Evolutionary conservation across 768 basidiomycete species (phyloP).

Genomic region (Symmetrospora coprosmae): DNA sequence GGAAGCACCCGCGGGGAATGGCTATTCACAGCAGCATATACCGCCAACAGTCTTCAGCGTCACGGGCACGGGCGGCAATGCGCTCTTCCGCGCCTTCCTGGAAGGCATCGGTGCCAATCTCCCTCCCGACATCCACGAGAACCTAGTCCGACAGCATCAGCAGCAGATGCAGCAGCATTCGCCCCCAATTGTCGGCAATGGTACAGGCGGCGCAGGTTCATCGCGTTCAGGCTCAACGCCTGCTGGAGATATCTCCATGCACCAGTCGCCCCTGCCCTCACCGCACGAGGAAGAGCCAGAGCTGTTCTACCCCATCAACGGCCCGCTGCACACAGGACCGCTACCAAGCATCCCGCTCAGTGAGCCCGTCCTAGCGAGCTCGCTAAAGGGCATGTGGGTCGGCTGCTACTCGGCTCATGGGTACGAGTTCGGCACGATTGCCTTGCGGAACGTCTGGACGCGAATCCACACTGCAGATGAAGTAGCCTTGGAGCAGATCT

Average conservation of each 20-base stretch:
- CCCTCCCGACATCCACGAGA: conserved; percentile 5
- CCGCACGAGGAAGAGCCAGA: background rate
- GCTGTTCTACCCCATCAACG: conserved; percentile 13
- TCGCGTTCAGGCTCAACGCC: too few species aligned
- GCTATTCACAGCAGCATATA: background rate
- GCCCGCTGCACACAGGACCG: background rate
- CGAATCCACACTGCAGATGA: background rate
- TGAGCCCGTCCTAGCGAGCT: background rate
- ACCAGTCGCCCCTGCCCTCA: too few species aligned
- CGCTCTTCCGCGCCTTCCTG: conserved; percentile 1
- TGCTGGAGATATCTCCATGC: too few species aligned
- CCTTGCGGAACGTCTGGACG: conserved; percentile 4
- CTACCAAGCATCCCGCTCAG: background rate
- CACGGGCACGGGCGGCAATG: background rate
- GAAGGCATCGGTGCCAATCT: background rate
- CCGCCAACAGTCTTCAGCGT: background rate
- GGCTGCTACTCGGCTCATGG: conserved; percentile 16
- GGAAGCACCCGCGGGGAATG: background rate
- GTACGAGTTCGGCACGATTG: conserved; percentile 6
- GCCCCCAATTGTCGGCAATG: too few species aligned
- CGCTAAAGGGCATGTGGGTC: conserved; percentile 1
- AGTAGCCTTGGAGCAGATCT: conserved; percentile 8
- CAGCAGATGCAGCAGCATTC: too few species aligned
- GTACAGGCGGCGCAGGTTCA: too few species aligned
- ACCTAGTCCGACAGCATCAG: background rate